These are phyloP conservation scores for Saturnispora saitoi DNA, from an alignment of 805 yeast species.

Conservation along the genomic window DNA sequence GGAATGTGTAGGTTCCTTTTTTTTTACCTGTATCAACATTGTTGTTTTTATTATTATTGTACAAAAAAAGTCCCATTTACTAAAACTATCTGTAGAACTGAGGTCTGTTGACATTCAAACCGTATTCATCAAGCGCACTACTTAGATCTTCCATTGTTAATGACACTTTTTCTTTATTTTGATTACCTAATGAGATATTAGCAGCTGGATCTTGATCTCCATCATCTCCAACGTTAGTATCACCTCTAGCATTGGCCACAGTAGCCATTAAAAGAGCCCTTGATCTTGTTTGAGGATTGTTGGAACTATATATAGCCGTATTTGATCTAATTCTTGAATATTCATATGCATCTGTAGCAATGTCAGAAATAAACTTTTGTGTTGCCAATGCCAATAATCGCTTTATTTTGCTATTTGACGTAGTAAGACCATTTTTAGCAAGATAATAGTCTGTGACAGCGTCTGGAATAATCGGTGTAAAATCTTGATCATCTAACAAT, in stretches of 20 bases:
- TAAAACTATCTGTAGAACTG: constrained; percentile 67
- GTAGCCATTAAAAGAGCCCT: constrained; percentile 60
- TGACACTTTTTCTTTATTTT: constrained; percentile 50
- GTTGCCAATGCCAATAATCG: constrained; percentile 89
- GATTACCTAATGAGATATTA: constrained; percentile 12
- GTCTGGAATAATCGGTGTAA: constrained; percentile 93
- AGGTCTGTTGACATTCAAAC: constrained; percentile 76
- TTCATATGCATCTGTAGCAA: constrained; percentile 95
- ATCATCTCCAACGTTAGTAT: constrained; percentile 18
- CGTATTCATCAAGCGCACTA: constrained; percentile 84
- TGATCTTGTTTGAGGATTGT: constrained; percentile 81
- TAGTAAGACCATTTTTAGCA: constrained; percentile 45
- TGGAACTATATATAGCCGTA: constrained; percentile 74
- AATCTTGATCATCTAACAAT: constrained; percentile 89
- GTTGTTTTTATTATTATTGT: background rate
- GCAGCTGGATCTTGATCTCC: constrained; percentile 22
- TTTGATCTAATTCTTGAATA: constrained; percentile 87
- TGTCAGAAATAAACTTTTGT: constrained; percentile 87
- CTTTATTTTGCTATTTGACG: constrained; percentile 70
- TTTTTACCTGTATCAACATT: background rate
- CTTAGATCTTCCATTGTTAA: constrained; percentile 90
- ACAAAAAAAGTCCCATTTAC: background rate
- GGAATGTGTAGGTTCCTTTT: no score
- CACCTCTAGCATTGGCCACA: constrained; percentile 29
- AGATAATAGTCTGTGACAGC: constrained; percentile 91